A percentile compares a stretch with the other conserved stretches of the same genome.
phyloP scores from a whole-genome alignment of 1,284 basidiomycete species.

The Ceratobasidium sp. region DNA sequence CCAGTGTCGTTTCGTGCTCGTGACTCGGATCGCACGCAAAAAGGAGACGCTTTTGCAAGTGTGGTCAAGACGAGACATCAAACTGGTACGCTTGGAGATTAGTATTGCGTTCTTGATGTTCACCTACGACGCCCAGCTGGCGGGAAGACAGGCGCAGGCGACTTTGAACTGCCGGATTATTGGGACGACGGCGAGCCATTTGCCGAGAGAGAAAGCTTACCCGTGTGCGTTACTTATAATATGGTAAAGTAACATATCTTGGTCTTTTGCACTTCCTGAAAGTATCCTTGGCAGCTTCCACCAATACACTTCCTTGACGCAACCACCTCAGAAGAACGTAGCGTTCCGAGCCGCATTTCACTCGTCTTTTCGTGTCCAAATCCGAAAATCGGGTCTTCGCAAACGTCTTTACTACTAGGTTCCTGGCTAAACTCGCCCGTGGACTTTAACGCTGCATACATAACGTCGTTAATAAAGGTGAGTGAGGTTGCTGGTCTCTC shows the following conservation, averaged over 20 bases:
- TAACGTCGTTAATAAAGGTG: slow-evolving; percentile 67
- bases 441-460: slow-evolving; percentile 61
- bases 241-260: slow-evolving; percentile 59
- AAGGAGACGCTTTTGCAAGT: slow-evolving; percentile 48
- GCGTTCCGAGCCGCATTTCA: slow-evolving; percentile 65
- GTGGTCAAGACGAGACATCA: slow-evolving; percentile 39
- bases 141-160: slow-evolving; percentile 59
- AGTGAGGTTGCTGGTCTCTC: slow-evolving; percentile 14
- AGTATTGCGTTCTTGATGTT: background rate
- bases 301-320: slow-evolving; percentile 75
- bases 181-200: slow-evolving; percentile 83
- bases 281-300: slow-evolving; percentile 58
- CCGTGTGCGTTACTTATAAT: slow-evolving; percentile 78
- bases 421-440: slow-evolving; percentile 71
- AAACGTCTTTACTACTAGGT: slow-evolving; percentile 62
- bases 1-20: slow-evolving; percentile 41
- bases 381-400: slow-evolving; percentile 47
- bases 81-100: slow-evolving; percentile 6
- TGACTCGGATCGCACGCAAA: slow-evolving; percentile 47
- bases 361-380: slow-evolving; percentile 68
- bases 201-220: slow-evolving; percentile 70
- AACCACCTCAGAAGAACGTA: slow-evolving; percentile 68
- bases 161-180: slow-evolving; percentile 84
- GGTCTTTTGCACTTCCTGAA: background rate
- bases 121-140: slow-evolving; percentile 11